Conservation (phyloP, 2,329 filamentous ascomycete species). For the Pseudogymnoascus sp. region DNA sequence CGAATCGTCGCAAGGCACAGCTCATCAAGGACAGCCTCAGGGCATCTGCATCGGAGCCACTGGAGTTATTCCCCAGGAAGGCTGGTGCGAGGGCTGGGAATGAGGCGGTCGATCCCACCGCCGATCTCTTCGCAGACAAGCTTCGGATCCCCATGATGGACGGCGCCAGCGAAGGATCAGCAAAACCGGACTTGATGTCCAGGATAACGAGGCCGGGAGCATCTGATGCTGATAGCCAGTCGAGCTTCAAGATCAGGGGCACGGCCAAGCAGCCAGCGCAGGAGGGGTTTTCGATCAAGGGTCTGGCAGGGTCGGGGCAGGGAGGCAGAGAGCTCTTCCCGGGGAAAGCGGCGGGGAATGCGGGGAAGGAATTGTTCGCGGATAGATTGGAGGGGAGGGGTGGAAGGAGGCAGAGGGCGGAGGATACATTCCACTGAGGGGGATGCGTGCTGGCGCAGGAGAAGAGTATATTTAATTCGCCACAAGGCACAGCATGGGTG, state of each 20-base stretch:
- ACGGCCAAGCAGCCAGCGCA: conserved; percentile 38
- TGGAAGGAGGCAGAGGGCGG: conserved; percentile 55
- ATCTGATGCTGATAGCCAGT: conserved; percentile 23
- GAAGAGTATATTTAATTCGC: background rate
- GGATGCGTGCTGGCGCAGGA: background rate
- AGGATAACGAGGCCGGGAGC: conserved; percentile 16
- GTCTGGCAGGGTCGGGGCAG: conserved; percentile 46
- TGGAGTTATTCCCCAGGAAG: conserved; percentile 50
- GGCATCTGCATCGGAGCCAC: conserved; percentile 17
- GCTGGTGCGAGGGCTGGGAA: conserved; percentile 38
- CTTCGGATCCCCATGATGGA: conserved; percentile 43
- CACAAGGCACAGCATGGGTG: background rate
- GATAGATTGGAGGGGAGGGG: conserved; percentile 50
- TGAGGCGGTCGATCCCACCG: conserved; percentile 46
- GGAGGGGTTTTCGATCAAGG: conserved; percentile 58
- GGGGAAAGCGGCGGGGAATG: conserved; percentile 50
- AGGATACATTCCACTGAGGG: conserved; percentile 60
- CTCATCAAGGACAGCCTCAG: conserved; percentile 31
- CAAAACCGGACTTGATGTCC: conserved; percentile 16
- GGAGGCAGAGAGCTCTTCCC: conserved; percentile 62
- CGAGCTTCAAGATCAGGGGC: conserved; percentile 53
- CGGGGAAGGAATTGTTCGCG: conserved; percentile 62
- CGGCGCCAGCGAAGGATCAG: conserved; percentile 29
- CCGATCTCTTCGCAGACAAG: conserved; percentile 40
- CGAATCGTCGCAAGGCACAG: conserved; percentile 38